A percentile compares a stretch with the other conserved stretches of the same genome.
phyloP scores from a whole-genome alignment of 2,329 filamentous ascomycete species.

The Zymoseptoria brevis region DNA sequence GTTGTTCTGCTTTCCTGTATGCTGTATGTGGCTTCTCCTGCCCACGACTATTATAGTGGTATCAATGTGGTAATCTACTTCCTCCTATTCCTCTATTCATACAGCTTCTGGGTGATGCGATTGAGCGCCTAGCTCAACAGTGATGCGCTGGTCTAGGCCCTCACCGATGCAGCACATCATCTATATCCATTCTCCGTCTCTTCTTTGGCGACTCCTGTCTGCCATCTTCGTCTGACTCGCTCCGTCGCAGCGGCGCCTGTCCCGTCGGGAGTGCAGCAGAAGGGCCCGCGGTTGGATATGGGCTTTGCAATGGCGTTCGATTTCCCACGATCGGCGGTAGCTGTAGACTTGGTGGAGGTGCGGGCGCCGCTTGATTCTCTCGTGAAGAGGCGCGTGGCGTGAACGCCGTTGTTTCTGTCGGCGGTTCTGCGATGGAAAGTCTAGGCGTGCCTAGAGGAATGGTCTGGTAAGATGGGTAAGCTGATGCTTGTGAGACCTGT shows the following conservation, averaged over 20 bases:
- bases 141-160: not conserved
- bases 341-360: slow-evolving; percentile 12
- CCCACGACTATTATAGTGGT: not conserved
- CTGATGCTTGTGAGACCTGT: slow-evolving; percentile 1
- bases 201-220: slow-evolving; percentile 17
- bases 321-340: slow-evolving; percentile 20
- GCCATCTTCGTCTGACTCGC: slow-evolving; percentile 7
- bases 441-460: slow-evolving; percentile 8
- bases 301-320: slow-evolving; percentile 1
- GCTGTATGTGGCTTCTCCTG: not conserved
- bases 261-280: not conserved
- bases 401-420: slow-evolving; percentile 20
- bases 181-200: slow-evolving; percentile 25
- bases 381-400: slow-evolving; percentile 13
- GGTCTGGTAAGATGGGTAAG: slow-evolving; percentile 3
- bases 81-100: not conserved
- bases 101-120: not conserved
- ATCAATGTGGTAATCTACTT: not conserved
- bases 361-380: slow-evolving; percentile 5
- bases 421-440: slow-evolving; percentile 17
- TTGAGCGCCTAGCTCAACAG: not conserved
- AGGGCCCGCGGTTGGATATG: not conserved
- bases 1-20: not conserved
- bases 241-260: slow-evolving; percentile 1
- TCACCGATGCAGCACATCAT: slow-evolving; percentile 27